Conservation (phyloP, 805 yeast genomes). For the Candida ascalaphidarum region DNA sequence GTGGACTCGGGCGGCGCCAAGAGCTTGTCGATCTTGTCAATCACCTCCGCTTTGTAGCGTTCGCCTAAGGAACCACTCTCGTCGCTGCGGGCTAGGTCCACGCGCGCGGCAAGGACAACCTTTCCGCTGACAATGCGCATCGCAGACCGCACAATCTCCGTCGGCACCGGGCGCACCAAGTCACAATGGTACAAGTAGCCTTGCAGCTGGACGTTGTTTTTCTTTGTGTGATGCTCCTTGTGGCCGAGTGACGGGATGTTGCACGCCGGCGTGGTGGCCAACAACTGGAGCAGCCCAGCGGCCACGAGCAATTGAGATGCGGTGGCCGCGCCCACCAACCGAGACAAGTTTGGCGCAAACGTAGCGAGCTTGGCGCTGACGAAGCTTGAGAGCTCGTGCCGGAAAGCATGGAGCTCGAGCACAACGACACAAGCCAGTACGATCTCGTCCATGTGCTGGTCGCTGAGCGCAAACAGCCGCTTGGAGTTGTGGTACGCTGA, state of each 20-base stretch:
- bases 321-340: conserved; percentile 61
- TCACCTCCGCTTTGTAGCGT: conserved; percentile 53
- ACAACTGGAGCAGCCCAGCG: conserved; percentile 58
- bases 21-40: conserved; percentile 57
- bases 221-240: conserved; percentile 21
- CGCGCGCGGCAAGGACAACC: conserved; percentile 70
- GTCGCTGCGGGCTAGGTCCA: conserved; percentile 47
- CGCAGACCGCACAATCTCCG: conserved; percentile 56
- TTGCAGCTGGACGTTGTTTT: conserved; percentile 45
- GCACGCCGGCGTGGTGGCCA: conserved; percentile 72
- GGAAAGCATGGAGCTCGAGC: conserved; percentile 34
- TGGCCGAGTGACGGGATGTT: conserved; percentile 75
- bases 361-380: conserved; percentile 47
- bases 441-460: conserved; percentile 31
- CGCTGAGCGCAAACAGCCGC: conserved; percentile 4
- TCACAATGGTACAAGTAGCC: conserved; percentile 64
- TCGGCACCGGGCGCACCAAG: conserved; percentile 50
- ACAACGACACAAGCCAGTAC: conserved; percentile 40
- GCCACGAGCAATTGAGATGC: conserved; percentile 67
- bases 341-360: conserved; percentile 75
- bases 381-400: conserved; percentile 38
- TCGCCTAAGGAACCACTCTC: conserved; percentile 47
- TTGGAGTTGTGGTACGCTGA: conserved; percentile 42
- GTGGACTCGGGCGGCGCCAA: conserved; percentile 67
- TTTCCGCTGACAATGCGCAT: conserved; percentile 76